Base-by-base conservation (phyloP, 176 grass and related monocot species). In the Paspalum notatum region DNA sequence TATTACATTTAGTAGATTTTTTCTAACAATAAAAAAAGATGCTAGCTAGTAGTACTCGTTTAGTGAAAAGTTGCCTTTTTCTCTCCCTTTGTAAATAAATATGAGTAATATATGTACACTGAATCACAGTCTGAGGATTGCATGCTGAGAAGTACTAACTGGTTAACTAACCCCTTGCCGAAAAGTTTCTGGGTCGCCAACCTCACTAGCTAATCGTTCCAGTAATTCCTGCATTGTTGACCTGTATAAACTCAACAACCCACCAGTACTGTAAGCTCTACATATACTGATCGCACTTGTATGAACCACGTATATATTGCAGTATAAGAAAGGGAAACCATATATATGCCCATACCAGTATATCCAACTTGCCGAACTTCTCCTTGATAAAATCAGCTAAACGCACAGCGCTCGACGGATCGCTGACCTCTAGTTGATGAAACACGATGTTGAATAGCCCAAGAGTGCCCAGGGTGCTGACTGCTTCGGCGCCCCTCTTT, bases 301-400 rank as follows among this genome's bases (percentile, higher is more conserved):
- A 5, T 8, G 32, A 43, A 7, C 42, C 42, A 15, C 15, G 5
- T 16, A 41, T 65, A 65, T 38, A 37, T 65, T 2, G 16, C 37
- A 40, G 63, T 42, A 42, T 10, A 4, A 9, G 18, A 20, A 66
- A 16, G 8, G 18, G 8, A 7, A 66, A 66, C 41, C 32, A 66
- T n/a, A 21, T 44, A 25, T 59, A 26, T 4, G 22, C 13, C 10
- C 57, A 60, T 73, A 86, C 77, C 70, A 81, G 11, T 48, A 86
- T 85, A 82, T 90, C 87, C 15, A 93, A 64, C 84, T 57, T 90
- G 44, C 81, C 85, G 63, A 90, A 93, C 51, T 71, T 78, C 4
- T 67, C 24, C 51, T 48, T 60, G 12, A 90, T 42, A 56, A 87
- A 93, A 20, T 82, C 81, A 15, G 68, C 85, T 26, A 90, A 57